phyloP scores from a whole-genome alignment of 768 basidiomycete species.

The Xerocomellus dryophilus region DNA sequence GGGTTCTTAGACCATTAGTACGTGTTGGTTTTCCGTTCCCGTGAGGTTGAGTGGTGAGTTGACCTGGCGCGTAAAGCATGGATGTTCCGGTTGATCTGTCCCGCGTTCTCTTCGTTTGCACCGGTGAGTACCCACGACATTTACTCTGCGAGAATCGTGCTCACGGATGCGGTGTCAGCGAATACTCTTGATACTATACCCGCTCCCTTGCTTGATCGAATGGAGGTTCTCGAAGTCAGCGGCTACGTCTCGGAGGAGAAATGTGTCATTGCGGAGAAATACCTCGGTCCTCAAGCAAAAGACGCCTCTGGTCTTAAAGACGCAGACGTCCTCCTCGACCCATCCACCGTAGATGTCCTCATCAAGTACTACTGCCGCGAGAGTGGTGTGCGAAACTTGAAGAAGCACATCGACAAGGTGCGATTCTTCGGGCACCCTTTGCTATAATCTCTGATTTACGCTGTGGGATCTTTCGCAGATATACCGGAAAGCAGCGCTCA shows the following conservation, averaged over 20 bases:
- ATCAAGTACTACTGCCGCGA: conserved; percentile 98
- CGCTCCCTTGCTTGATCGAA: conserved; percentile 88
- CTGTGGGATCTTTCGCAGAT: conserved; percentile 50
- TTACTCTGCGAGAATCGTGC: not conserved
- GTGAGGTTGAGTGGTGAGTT: not conserved
- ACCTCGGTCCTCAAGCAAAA: conserved; percentile 90
- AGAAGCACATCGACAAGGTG: conserved; percentile 99
- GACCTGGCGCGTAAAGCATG: conserved; percentile 57
- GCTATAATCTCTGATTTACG: not conserved
- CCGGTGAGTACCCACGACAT: conserved; percentile 40
- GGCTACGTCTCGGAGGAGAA: conserved; percentile 96
- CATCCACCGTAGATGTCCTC: conserved; percentile 74
- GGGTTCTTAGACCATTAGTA: conserved; percentile 95
- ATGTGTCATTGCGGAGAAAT: conserved; percentile 79
- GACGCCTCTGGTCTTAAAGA: conserved; percentile 83
- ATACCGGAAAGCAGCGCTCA: conserved; percentile 92
- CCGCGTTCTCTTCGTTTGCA: conserved; percentile 95
- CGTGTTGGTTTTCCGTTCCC: conserved; percentile 30
- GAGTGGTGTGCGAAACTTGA: conserved; percentile 93
- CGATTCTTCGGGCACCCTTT: not conserved
- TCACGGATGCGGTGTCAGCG: conserved; percentile 40
- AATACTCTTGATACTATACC: conserved; percentile 94
- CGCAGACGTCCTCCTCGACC: conserved; percentile 78
- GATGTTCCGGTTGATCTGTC: conserved; percentile 97
- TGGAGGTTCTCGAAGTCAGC: conserved; percentile 94